Base-by-base conservation (phyloP, 441 rosid genomes). In the Adansonia madagascariensis region DNA sequence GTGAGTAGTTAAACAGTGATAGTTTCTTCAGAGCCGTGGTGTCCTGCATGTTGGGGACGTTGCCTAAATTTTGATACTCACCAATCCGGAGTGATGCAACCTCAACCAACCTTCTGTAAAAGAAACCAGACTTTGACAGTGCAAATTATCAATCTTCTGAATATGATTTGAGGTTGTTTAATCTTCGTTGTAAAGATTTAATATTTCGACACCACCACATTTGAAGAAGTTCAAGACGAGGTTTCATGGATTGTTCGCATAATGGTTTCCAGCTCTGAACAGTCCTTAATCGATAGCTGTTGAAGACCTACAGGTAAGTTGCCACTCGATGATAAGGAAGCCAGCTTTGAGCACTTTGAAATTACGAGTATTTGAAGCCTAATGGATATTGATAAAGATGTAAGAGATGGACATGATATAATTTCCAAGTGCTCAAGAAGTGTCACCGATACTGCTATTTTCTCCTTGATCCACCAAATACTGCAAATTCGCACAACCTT, bases 1-100 rank as follows among this genome's bases (percentile, higher is more conserved):
- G 49, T 31, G 43, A 35, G 81, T 39, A 64, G 27, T 49, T 5
- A 53, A 35, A 39, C 83, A 87, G 46, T 24, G 27, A 7, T 31
- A 8, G 53, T 83, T 75, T 4, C 3, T 8, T 0, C 84, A 86
- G 83, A 62, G 74, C 74, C 6, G 69, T 39, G 14, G 83, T 77
- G 31, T 70, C 20, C 31, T 73, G 63, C 84, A 83, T 69, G 27
- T 68, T 62, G 9, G 79, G 20, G 12, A 77, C 18, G 18, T 55
- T 18, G 52, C 44, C 70, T 12, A 78, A 66, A 10, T 24, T 63
- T 15, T 0, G 8, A 17, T 79, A 81, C 20, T 24, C 50, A 10
- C 12, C 2, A 7, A 78, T 75, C 47, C 24, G 15, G 17, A 81
- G 74, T 4, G 6, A 59, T 27, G 3, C 72, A 0, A 81, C 71